phyloP scores from a whole-genome alignment of 1,284 basidiomycete genomes.

The Cryptococcus depauperatus region DNA sequence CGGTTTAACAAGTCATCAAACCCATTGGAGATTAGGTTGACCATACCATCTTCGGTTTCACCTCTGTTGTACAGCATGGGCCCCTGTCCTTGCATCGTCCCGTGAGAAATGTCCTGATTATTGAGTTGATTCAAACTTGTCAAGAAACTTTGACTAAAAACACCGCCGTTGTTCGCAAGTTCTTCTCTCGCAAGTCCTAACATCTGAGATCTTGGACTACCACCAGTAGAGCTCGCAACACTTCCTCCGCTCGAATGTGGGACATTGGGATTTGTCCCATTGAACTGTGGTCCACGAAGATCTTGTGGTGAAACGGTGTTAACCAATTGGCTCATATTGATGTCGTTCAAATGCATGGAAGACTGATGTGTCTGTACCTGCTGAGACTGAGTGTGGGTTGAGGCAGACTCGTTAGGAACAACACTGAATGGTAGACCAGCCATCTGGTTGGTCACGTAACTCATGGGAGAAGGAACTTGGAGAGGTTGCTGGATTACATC shows the following conservation, averaged over 20 bases:
- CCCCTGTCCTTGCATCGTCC: constrained; percentile 2
- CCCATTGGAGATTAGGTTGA: constrained; percentile 21
- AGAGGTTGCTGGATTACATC: constrained; percentile 17
- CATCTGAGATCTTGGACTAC: constrained; percentile 17
- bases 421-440: not conserved
- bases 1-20: constrained; percentile 29
- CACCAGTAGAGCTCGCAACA: constrained; percentile 14
- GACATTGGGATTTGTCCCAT: not conserved
- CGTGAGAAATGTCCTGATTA: not conserved
- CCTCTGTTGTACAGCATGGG: constrained; percentile 16
- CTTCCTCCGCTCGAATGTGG: constrained; percentile 12
- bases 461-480: constrained; percentile 9
- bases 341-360: constrained; percentile 4
- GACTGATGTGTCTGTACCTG: constrained; percentile 5
- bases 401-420: not conserved
- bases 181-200: not conserved
- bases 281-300: constrained; percentile 32
- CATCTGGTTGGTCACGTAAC: constrained; percentile 1
- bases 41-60: constrained; percentile 23
- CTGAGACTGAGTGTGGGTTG: not conserved
- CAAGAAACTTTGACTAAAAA: not conserved
- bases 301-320: constrained; percentile 34
- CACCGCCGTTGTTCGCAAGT: not conserved
- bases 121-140: constrained; percentile 2
- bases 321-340: constrained; percentile 3